phyloP scores from a whole-genome alignment of 495 filamentous ascomycete genomes.

The Cercophora scortea region DNA sequence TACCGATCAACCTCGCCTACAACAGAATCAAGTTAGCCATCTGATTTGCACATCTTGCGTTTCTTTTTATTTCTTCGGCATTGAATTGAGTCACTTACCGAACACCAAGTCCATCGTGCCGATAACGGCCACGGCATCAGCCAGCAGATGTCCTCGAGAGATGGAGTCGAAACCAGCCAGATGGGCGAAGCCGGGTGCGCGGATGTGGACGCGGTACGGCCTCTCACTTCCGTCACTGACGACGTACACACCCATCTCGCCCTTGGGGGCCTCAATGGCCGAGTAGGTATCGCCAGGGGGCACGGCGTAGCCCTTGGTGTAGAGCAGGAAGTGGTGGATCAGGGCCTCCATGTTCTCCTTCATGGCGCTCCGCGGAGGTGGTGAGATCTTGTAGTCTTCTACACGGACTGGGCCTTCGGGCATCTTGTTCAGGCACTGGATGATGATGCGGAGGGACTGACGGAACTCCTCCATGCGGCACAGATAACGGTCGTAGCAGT shows the following conservation, averaged over 20 bases:
- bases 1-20: conserved; percentile 45
- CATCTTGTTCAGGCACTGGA: conserved; percentile 99
- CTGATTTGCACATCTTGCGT: not conserved
- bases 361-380: conserved; percentile 94
- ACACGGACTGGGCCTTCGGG: conserved; percentile 86
- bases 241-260: conserved; percentile 98
- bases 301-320: conserved; percentile 95
- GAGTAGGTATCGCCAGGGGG: conserved; percentile 98
- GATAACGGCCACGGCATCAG: conserved; percentile 95
- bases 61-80: too few species aligned
- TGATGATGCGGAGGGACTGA: conserved; percentile 93
- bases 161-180: conserved; percentile 91
- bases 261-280: conserved; percentile 97
- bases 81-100: conserved; percentile 25
- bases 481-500: conserved; percentile 98
- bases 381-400: conserved; percentile 98
- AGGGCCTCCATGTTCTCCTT: conserved; percentile 99
- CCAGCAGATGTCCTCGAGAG: conserved; percentile 81
- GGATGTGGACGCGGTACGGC: conserved; percentile 95
- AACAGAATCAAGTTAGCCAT: conserved; percentile 6
- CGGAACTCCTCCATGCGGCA: conserved; percentile 99
- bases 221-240: conserved; percentile 94
- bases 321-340: conserved; percentile 98
- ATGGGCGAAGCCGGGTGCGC: conserved; percentile 95
- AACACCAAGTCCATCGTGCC: conserved; percentile 86